phyloP scores from a whole-genome alignment of 1,284 basidiomycete species.

The Limonomyces culmigenus region DNA sequence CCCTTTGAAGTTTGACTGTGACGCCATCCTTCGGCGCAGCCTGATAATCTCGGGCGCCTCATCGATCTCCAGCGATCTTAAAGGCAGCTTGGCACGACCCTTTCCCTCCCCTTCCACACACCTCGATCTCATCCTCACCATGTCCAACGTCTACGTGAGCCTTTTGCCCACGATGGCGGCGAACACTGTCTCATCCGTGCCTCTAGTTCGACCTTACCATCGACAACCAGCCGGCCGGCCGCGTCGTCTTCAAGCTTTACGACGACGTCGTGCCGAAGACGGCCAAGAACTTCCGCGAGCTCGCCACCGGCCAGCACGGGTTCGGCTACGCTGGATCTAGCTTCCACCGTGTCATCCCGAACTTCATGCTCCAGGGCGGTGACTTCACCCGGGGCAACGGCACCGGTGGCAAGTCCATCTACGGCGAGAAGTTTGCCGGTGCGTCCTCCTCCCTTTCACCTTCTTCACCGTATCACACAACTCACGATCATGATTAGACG shows the following conservation, averaged over 20 bases:
- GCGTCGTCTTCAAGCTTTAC: slow-evolving; percentile 77
- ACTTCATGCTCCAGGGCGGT: slow-evolving; percentile 41
- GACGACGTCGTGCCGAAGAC: slow-evolving; percentile 61
- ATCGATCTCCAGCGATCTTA: too few relatives aligned
- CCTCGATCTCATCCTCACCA: slow-evolving; percentile 10
- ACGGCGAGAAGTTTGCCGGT: slow-evolving; percentile 74
- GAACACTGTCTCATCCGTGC: slow-evolving; percentile 1
- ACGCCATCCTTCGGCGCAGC: too few relatives aligned
- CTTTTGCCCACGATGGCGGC: background rate
- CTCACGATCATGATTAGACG: slow-evolving; percentile 33
- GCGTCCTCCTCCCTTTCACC: slow-evolving; percentile 9
- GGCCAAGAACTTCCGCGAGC: slow-evolving; percentile 79
- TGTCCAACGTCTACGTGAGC: slow-evolving; percentile 27
- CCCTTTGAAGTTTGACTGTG: too few relatives aligned
- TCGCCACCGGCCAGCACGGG: slow-evolving; percentile 64
- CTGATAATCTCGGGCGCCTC: too few relatives aligned
- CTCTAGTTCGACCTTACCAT: slow-evolving; percentile 71
- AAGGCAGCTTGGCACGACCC: too few relatives aligned
- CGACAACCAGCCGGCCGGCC: slow-evolving; percentile 33
- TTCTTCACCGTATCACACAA: too few relatives aligned
- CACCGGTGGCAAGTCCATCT: slow-evolving; percentile 88
- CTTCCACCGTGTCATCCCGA: slow-evolving; percentile 74
- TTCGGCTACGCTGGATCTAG: slow-evolving; percentile 44
- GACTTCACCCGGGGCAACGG: slow-evolving; percentile 41
- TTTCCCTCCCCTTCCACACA: background rate